Evolutionary conservation across 805 yeast genomes (phyloP).

Genomic region (Debaryomyces hansenii): DNA sequence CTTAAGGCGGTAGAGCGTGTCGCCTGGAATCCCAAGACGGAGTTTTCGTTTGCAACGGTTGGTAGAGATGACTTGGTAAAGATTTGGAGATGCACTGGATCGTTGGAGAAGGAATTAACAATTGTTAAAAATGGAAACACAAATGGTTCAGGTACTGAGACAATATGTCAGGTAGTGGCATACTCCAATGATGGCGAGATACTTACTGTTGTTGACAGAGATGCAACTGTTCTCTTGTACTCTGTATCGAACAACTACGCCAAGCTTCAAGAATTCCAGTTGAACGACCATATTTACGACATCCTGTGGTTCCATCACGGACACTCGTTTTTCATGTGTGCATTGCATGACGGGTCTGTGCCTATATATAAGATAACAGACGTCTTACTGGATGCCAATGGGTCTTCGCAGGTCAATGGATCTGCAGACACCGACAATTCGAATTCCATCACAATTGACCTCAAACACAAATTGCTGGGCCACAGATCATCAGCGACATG

Average conservation of each 20-base stretch:
- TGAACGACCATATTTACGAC: conserved; percentile 35
- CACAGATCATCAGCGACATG: conserved; percentile 54
- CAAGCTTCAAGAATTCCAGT: conserved; percentile 19
- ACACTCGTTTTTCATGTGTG: conserved; percentile 32
- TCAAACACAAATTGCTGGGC: conserved; percentile 25
- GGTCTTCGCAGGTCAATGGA: background rate
- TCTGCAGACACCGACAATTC: background rate
- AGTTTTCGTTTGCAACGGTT: conserved; percentile 47
- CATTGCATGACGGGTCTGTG: conserved; percentile 49
- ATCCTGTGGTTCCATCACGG: conserved; percentile 48
- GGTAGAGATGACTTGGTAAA: conserved; percentile 48
- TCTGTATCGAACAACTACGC: conserved; percentile 31
- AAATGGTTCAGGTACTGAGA: conserved; percentile 4
- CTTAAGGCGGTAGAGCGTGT: conserved; percentile 37
- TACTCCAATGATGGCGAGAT: conserved; percentile 50
- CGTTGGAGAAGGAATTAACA: conserved; percentile 26
- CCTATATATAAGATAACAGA: conserved; percentile 18
- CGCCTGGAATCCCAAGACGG: conserved; percentile 50
- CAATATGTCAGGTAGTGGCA: conserved; percentile 19
- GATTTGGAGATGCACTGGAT: conserved; percentile 46
- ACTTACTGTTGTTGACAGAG: conserved; percentile 44
- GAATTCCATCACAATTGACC: conserved; percentile 1
- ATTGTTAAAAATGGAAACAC: conserved; percentile 17
- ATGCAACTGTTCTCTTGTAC: conserved; percentile 35
- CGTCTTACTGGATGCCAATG: background rate